Conservation (phyloP, 2,329 filamentous ascomycete genomes). For the Fusarium praegraminearum region DNA sequence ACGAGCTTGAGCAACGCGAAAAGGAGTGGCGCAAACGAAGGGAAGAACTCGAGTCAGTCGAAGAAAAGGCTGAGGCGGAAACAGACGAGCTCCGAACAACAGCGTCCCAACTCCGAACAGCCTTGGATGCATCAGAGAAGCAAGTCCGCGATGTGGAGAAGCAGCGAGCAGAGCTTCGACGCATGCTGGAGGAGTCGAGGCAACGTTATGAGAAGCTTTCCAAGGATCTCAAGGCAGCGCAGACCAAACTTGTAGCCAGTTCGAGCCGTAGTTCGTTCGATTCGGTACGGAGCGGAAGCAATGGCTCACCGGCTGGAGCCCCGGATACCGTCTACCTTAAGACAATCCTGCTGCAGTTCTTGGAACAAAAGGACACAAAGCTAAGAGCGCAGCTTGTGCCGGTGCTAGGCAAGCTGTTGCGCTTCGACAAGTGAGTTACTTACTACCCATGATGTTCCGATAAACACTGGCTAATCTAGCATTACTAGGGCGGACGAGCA, state of each 20-base stretch:
- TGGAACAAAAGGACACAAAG: constrained; percentile 84
- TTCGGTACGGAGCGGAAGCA: constrained; percentile 53
- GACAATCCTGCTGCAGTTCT: constrained; percentile 83
- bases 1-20: constrained; percentile 80
- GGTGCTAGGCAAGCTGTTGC: constrained; percentile 79
- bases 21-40: constrained; percentile 79
- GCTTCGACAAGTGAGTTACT: constrained; percentile 77
- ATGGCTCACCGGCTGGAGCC: constrained; percentile 45
- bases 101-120: constrained; percentile 80
- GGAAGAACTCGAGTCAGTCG: constrained; percentile 79
- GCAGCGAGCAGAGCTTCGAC: constrained; percentile 80
- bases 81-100: constrained; percentile 79
- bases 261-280: constrained; percentile 60
- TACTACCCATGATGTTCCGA: neutral
- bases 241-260: constrained; percentile 61
- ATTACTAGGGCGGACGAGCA: constrained; percentile 74
- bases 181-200: constrained; percentile 81
- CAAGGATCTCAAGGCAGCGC: constrained; percentile 70
- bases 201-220: constrained; percentile 82
- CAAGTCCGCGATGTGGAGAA: constrained; percentile 86
- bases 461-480: neutral
- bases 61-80: constrained; percentile 78
- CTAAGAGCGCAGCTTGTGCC: constrained; percentile 81
- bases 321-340: constrained; percentile 76
- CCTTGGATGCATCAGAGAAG: constrained; percentile 88